phyloP scores from a whole-genome alignment of 2,329 filamentous ascomycete species.

The Colletotrichum tamarilloi region DNA sequence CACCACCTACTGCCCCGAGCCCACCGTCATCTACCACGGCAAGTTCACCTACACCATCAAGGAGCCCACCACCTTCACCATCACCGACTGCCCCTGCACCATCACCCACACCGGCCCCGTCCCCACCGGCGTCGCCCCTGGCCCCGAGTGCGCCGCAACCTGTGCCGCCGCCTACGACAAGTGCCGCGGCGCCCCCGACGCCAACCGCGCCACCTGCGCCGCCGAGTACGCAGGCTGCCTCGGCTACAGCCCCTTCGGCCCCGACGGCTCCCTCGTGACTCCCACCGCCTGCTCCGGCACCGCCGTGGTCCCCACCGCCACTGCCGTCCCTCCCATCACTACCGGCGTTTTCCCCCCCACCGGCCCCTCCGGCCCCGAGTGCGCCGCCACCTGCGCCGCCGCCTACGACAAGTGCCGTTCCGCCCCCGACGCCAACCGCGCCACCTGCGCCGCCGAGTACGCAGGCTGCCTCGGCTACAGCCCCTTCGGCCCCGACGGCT shows the following conservation, averaged over 20 bases:
- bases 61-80: constrained; percentile 64
- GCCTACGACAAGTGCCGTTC: not conserved
- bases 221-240: not conserved
- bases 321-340: too few relatives aligned
- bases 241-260: not conserved
- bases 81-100: constrained; percentile 66
- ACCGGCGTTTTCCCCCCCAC: too few relatives aligned
- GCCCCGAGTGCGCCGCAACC: not conserved
- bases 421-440: not conserved
- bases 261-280: not conserved
- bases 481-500: not conserved
- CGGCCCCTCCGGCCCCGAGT: not conserved
- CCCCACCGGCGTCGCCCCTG: not conserved
- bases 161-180: not conserved
- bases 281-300: not conserved
- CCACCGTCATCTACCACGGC: constrained; percentile 47
- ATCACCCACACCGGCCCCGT: constrained; percentile 1
- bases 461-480: not conserved
- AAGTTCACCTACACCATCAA: constrained; percentile 65
- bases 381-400: not conserved
- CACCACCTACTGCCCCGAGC: constrained; percentile 56
- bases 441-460: not conserved
- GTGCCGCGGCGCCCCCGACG: not conserved
- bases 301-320: too few relatives aligned
- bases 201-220: not conserved